A percentile compares a stretch with the other conserved stretches of the same genome.
phyloP scores from a whole-genome alignment of 257 asterid genomes.

The Jacaranda copaia region DNA sequence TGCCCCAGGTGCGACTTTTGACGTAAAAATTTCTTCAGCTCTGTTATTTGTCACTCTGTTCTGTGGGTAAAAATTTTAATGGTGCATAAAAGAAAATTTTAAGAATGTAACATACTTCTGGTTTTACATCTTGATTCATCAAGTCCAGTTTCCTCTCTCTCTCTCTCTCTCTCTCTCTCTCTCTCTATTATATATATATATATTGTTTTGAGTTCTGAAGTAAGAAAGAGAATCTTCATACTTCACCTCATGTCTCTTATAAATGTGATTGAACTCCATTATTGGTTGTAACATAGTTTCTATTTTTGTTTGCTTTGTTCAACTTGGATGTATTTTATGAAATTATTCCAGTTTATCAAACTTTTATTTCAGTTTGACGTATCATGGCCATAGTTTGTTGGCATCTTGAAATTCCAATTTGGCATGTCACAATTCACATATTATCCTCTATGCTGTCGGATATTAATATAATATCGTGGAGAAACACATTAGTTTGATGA shows the following conservation, averaged over 20 bases:
- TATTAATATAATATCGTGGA: too few species aligned
- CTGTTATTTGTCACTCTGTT: slow-evolving; percentile 16
- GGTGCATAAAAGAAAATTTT: not conserved
- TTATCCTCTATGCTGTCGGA: too few species aligned
- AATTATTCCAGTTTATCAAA: too few species aligned
- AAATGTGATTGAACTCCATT: not conserved
- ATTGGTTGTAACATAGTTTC: not conserved
- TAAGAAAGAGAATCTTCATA: not conserved
- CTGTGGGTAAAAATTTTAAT: not conserved
- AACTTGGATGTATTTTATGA: not conserved
- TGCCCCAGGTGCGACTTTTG: slow-evolving; percentile 72
- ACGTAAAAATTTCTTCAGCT: slow-evolving; percentile 16
- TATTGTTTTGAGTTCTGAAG: not conserved
- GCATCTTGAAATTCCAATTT: too few species aligned
- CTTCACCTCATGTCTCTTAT: not conserved
- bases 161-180: not conserved
- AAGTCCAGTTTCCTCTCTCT: not conserved
- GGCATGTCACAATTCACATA: too few species aligned
- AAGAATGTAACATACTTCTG: not conserved
- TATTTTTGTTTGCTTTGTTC: not conserved
- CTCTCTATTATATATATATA: not conserved
- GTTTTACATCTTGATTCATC: not conserved
- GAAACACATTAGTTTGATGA: not conserved
- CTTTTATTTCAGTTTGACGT: too few species aligned
- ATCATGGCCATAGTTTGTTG: too few species aligned